These are phyloP conservation scores for Ceratocystis cubensis DNA, from an alignment of 2,329 filamentous ascomycete species.

Conservation along the genomic window DNA sequence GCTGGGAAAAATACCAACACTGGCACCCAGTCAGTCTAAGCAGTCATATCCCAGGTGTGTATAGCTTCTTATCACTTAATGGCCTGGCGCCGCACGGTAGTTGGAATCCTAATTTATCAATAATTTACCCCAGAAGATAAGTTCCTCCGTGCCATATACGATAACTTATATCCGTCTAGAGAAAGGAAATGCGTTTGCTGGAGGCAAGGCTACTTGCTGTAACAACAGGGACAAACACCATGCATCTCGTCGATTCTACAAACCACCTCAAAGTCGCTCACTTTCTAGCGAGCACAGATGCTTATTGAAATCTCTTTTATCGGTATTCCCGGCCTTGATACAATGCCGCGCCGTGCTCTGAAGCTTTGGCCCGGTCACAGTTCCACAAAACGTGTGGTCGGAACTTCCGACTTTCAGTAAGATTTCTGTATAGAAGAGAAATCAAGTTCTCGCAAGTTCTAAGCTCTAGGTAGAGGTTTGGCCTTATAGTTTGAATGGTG, in stretches of 20 bases:
- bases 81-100: background rate
- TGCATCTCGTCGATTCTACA: background rate
- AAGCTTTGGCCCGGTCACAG: background rate
- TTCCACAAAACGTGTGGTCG: background rate
- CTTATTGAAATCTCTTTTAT: background rate
- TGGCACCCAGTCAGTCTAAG: background rate
- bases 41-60: background rate
- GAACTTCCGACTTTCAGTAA: conserved; percentile 1
- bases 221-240: too few species aligned
- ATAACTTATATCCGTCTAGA: too few species aligned
- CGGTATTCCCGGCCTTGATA: background rate
- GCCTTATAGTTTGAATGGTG: too few species aligned
- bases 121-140: too few species aligned
- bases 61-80: background rate
- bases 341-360: background rate
- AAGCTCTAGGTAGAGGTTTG: background rate
- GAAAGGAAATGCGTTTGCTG: too few species aligned
- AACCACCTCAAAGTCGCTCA: background rate
- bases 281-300: background rate
- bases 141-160: too few species aligned
- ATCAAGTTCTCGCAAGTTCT: background rate
- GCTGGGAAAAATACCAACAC: background rate
- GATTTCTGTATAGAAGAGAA: background rate
- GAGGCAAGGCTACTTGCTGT: too few species aligned
- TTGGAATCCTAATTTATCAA: background rate